phyloP scores from a whole-genome alignment of 129 eudicot species.

The Pulicaria dysenterica region DNA sequence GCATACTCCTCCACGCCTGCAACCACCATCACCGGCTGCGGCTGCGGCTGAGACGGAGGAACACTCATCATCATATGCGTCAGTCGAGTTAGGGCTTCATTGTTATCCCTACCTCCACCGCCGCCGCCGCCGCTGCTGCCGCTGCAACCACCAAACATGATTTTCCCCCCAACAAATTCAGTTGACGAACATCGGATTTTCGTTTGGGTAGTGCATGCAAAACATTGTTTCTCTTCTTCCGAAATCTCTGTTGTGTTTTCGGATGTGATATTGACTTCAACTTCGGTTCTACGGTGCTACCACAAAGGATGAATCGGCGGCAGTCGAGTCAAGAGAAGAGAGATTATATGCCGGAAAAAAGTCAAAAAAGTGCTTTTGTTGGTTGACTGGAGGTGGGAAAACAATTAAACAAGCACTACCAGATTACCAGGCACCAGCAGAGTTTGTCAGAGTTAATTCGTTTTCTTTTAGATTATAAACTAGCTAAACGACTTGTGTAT shows the following conservation, averaged over 20 bases:
- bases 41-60: not conserved
- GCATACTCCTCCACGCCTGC: constrained; percentile 44
- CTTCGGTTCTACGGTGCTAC: not conserved
- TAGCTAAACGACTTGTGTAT: too few species aligned
- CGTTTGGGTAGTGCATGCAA: not conserved
- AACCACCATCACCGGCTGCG: constrained; percentile 21
- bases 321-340: not conserved
- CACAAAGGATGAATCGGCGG: not conserved
- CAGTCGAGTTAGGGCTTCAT: constrained; percentile 41
- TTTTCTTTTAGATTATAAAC: too few species aligned
- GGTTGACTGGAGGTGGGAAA: constrained; percentile 32
- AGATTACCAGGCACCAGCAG: too few species aligned
- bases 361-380: constrained; percentile 26
- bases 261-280: not conserved
- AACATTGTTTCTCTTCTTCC: not conserved
- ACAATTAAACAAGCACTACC: not conserved
- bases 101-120: constrained; percentile 20
- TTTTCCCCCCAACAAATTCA: not conserved
- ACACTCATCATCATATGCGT: constrained; percentile 42
- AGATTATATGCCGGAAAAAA: constrained; percentile 3
- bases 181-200: constrained; percentile 6
- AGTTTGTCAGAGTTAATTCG: not conserved
- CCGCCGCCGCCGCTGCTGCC: constrained; percentile 7
- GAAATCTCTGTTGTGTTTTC: not conserved
- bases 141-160: constrained; percentile 28